Evolutionary conservation across 2,329 filamentous ascomycete species (phyloP).

Genomic region (Sporothrix dimorphospora): DNA sequence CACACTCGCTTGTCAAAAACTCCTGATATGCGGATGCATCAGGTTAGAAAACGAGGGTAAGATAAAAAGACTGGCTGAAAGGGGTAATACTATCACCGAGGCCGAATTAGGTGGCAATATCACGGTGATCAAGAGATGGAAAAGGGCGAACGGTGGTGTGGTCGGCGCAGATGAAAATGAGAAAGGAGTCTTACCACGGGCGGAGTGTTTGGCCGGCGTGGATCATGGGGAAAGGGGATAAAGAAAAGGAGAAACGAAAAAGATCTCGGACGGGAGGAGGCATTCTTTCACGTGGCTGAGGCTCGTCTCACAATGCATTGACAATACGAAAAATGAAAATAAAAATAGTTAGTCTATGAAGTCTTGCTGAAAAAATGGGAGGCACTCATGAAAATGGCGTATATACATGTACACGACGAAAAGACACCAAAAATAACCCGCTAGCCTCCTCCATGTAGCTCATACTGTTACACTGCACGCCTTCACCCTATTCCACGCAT

Average conservation of each 20-base stretch:
- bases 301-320: background rate
- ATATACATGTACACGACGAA: background rate
- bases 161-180: background rate
- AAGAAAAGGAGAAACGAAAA: no score
- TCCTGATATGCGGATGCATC: background rate
- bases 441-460: background rate
- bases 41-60: no score
- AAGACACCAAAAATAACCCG: background rate
- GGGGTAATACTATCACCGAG: background rate
- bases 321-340: background rate
- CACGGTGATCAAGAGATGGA: conserved; percentile 12
- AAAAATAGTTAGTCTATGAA: conserved; percentile 1
- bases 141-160: background rate
- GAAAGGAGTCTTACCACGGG: background rate
- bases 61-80: conserved; percentile 15
- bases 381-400: background rate
- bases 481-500: background rate
- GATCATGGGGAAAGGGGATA: background rate
- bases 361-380: background rate
- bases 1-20: background rate
- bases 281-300: background rate
- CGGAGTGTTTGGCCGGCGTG: background rate
- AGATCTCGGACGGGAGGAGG: background rate
- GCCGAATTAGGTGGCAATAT: conserved; percentile 22
- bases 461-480: background rate